phyloP scores from a whole-genome alignment of 306 rosid species.

The Castanea sativa region DNA sequence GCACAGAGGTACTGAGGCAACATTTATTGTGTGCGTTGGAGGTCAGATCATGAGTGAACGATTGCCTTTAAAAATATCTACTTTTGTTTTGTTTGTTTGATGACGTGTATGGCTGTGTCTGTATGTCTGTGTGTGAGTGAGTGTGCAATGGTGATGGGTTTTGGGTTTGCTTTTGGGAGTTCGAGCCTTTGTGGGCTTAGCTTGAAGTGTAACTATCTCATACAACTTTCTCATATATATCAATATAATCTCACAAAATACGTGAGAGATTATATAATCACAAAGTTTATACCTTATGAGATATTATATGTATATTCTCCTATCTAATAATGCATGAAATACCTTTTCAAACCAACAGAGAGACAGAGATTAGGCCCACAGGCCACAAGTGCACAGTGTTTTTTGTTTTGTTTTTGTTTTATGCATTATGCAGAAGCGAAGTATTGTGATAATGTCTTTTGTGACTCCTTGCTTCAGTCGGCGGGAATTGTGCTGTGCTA shows the following conservation, averaged over 20 bases:
- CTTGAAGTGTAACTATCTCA: no score
- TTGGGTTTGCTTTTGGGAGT: no score
- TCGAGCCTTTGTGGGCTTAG: no score
- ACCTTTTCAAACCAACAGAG: no score
- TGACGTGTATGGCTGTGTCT: not conserved
- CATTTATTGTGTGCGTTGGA: not conserved
- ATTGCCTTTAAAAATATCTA: constrained; percentile 1
- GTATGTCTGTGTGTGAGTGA: no score
- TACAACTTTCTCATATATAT: no score
- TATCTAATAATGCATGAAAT: no score
- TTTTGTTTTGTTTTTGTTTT: not conserved
- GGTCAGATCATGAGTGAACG: not conserved
- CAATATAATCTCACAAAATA: no score
- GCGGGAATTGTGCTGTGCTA: not conserved
- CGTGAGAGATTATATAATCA: no score
- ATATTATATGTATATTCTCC: no score
- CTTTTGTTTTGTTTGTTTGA: not conserved
- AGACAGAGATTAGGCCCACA: not conserved
- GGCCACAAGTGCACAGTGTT: not conserved
- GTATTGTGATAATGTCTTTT: not conserved
- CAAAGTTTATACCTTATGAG: no score
- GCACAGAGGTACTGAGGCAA: not conserved
- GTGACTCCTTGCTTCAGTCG: constrained; percentile 3
- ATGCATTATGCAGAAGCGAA: not conserved
- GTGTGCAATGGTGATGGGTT: no score